A percentile compares a stretch with the other conserved stretches of the same genome.
These are phyloP conservation scores for Orbilia ellipsospora DNA, from an alignment of 2,329 filamentous ascomycete genomes.

Conservation along the genomic window DNA sequence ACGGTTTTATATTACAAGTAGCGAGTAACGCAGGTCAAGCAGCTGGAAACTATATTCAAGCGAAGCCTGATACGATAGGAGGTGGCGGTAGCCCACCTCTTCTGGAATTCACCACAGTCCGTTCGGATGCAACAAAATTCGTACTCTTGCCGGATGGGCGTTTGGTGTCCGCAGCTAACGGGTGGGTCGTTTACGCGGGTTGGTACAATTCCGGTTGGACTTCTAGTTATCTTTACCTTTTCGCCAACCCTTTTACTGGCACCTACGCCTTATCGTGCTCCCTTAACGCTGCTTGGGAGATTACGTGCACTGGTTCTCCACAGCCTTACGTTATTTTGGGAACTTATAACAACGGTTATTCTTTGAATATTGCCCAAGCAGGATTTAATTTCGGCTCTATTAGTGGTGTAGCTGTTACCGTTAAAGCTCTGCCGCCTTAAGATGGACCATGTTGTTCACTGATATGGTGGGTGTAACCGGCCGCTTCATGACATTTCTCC, in stretches of 20 bases:
- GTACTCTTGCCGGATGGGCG: background rate
- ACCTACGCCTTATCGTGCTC: background rate
- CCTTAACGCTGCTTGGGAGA: slow-evolving; percentile 1
- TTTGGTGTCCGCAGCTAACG: background rate
- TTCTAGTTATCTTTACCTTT: background rate
- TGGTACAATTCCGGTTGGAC: background rate
- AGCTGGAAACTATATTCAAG: background rate
- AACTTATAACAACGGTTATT: background rate
- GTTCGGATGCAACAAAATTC: background rate
- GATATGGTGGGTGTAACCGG: too few relatives aligned
- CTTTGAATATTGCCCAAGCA: background rate
- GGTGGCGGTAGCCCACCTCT: background rate
- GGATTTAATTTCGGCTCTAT: background rate
- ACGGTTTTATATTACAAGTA: background rate
- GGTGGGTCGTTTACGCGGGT: background rate
- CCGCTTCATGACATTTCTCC: too few relatives aligned
- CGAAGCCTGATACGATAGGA: background rate
- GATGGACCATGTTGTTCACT: background rate
- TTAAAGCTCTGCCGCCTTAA: background rate
- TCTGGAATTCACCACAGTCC: background rate
- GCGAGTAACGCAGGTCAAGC: background rate
- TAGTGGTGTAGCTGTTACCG: background rate
- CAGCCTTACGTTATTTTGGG: background rate
- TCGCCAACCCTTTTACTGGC: background rate
- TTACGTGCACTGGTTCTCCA: background rate